Evolutionary conservation across 441 rosid species (phyloP).

Genomic region (Populus trichocarpa): DNA sequence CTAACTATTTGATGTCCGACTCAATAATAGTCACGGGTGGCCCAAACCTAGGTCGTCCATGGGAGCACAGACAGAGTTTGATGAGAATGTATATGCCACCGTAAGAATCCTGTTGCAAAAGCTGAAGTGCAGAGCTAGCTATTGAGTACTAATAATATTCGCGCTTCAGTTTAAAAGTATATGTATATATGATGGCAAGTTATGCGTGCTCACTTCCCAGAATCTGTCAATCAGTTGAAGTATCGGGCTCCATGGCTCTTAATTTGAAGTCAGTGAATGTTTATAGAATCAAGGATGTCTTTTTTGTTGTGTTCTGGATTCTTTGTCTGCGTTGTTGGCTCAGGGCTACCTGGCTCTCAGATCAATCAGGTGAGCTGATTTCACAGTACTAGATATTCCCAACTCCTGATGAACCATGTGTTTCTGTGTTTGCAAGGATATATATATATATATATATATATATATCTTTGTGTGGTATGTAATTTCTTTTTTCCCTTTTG

Average conservation of each 20-base stretch:
- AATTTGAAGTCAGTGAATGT: background rate
- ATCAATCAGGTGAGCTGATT: background rate
- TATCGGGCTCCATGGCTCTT: background rate
- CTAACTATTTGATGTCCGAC: background rate
- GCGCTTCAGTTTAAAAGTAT: background rate
- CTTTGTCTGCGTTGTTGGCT: background rate
- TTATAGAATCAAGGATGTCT: background rate
- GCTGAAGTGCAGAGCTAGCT: background rate
- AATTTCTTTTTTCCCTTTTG: no score
- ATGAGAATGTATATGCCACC: background rate
- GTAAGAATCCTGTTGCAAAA: background rate
- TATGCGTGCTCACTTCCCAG: background rate
- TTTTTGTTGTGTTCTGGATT: background rate
- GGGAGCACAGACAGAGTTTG: background rate
- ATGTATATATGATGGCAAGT: background rate
- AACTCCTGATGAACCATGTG: background rate
- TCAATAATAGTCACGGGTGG: background rate
- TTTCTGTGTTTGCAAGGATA: background rate
- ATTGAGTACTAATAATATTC: no score
- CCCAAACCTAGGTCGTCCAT: background rate
- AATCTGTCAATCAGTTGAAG: background rate
- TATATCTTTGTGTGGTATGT: background rate
- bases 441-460: no score
- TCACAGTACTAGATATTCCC: background rate
- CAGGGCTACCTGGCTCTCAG: background rate